Conservation (phyloP, 345 rosid genomes). For the Lumnitzera racemosa region DNA sequence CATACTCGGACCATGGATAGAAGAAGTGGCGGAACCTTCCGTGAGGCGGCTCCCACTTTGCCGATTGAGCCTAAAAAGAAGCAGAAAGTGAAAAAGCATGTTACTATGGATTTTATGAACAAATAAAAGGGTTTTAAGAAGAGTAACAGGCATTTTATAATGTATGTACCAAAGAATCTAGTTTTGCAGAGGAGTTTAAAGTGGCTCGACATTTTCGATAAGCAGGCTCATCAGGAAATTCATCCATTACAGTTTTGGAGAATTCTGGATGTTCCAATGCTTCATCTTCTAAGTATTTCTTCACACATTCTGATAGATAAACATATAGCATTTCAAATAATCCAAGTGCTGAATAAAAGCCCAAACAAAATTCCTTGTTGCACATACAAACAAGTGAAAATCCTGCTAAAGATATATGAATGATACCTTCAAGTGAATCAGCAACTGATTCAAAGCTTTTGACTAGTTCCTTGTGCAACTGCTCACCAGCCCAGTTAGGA, state of each 20-base stretch:
- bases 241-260: constrained; percentile 46
- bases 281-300: constrained; percentile 50
- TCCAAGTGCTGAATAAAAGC: background rate
- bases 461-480: constrained; percentile 46
- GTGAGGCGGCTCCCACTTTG: constrained; percentile 74
- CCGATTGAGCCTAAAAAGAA: constrained; percentile 34
- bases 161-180: constrained; percentile 42
- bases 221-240: constrained; percentile 60
- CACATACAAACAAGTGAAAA: background rate
- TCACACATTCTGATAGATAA: constrained; percentile 41
- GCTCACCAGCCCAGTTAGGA: constrained; percentile 65
- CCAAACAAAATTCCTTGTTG: too few species aligned
- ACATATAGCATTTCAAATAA: background rate
- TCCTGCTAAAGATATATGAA: background rate
- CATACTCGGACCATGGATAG: constrained; percentile 67
- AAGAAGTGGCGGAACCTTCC: constrained; percentile 54
- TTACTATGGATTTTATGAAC: background rate
- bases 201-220: constrained; percentile 37
- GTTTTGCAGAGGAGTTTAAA: constrained; percentile 42
- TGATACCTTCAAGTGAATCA: constrained; percentile 56
- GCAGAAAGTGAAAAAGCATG: background rate
- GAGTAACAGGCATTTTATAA: background rate
- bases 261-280: constrained; percentile 44
- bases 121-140: background rate
- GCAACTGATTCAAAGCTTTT: constrained; percentile 39